These are phyloP conservation scores for Penicillium sclerotiorum DNA, from an alignment of 2,329 filamentous ascomycete species.

Conservation along the genomic window DNA sequence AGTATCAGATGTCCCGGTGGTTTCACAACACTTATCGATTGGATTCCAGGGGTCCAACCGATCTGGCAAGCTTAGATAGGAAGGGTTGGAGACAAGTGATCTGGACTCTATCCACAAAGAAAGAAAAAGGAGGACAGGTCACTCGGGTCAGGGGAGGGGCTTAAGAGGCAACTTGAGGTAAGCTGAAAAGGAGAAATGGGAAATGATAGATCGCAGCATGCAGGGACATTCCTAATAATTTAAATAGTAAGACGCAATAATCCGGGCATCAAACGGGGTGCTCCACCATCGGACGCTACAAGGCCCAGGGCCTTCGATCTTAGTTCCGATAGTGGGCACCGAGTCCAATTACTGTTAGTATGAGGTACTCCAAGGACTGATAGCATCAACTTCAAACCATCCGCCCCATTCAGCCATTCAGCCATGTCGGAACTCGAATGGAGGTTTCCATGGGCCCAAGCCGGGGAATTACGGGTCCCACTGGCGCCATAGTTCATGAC, in stretches of 20 bases:
- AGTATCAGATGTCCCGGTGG: not conserved
- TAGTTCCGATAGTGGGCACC: constrained; percentile 26
- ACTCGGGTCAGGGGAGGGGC: constrained; percentile 1
- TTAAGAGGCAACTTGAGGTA: constrained; percentile 2
- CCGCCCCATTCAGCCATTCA: constrained; percentile 4
- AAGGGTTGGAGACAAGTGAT: not conserved
- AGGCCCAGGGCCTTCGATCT: constrained; percentile 21
- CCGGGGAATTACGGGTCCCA: constrained; percentile 24
- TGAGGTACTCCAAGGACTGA: no score
- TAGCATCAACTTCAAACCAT: constrained; percentile 23
- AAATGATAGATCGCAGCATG: constrained; percentile 26
- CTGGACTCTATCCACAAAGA: not conserved
- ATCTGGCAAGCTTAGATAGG: not conserved
- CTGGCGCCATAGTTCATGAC: not conserved
- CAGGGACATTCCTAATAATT: constrained; percentile 25
- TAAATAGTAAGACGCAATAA: constrained; percentile 23
- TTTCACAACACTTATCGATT: no score
- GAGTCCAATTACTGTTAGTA: no score
- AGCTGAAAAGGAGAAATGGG: constrained; percentile 6
- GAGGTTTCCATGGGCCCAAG: constrained; percentile 10
- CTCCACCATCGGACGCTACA: constrained; percentile 29
- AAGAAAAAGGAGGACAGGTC: not conserved
- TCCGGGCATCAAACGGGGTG: constrained; percentile 13
- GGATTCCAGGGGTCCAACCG: not conserved
- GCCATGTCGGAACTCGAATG: constrained; percentile 12